Base-by-base conservation (phyloP, 1,284 basidiomycete species). In the Papiliotrema flavescens region DNA sequence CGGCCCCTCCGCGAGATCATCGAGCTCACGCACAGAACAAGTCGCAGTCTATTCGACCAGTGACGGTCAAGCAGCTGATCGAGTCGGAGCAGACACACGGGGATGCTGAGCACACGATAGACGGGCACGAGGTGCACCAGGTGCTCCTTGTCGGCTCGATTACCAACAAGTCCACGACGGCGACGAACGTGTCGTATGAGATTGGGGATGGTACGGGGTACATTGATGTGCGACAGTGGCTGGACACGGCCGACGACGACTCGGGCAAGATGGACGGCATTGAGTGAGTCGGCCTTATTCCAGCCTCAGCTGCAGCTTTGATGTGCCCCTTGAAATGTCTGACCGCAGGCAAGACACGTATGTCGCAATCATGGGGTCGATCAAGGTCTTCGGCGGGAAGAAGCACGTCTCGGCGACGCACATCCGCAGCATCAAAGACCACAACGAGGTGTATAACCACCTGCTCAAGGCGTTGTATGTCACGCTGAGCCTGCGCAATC, bases 131-230 rank as follows among this genome's bases (percentile, higher is more conserved):
- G 52, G 53, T 60, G 47, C 14, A 4, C 0, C 61, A 81, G 80
- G 62, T 84, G 48, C 77, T 80, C 14, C 71, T 95, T 50, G 88
- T 98, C n/a, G 95, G 84, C 1, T 84, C 88, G 63, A 85, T 97
- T 8, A 79, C 85, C 19, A 84, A 84, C 45, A 80, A 87, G 43
- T 80, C 85, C 53, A 78, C 79, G 17, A 86, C 90, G 60, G 81
- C 89, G 1, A 98, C 93, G 2, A 94, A 95, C 64, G 83, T 84
- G 50, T 83, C 85, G 22, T 94, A 91, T 73, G 78, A 80, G 59
- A 77, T 98, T 9, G 89, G 95, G 60, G 95, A 98, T 71, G 92
- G 92, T 3, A 91, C 90, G 1, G 95, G 90, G 2, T 80, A 81
- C 56, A 85, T 97, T 32, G 91, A 97, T 67, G 90, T 87, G 23